Evolutionary conservation across 2,329 filamentous ascomycete species (phyloP), one percentile per base, ranked within the genome.

Genomic region (Colletotrichum sp.): DNA sequence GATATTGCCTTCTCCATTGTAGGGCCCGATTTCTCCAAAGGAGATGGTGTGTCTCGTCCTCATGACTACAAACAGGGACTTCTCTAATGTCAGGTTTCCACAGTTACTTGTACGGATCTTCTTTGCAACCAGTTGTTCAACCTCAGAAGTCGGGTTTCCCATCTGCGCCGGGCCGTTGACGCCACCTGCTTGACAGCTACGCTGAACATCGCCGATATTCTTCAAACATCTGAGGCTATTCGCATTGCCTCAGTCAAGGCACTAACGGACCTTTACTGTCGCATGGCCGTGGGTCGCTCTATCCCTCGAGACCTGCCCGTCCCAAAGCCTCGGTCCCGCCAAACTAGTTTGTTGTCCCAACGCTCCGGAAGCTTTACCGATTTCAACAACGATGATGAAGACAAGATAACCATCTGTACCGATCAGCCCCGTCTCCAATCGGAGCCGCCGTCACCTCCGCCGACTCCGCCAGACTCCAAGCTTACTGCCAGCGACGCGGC

Each of bases 241-340:
- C 82, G 84, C 16, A 34, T 79, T 1, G 76, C 77, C 21, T 78
- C 80, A 29, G 65, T 85, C 11, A 76, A 78, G 16, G 82, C 83
- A 8, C 77, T 85, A 18, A 76, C 79, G 8, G 81, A 81, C n/a
- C 81, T 81, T 51, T 85, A 85, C 75, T 78, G 78, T 18, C 83
- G 83, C 9, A 69, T 83, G 12, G 82, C 82, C 7, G 73, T 77
- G 15, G 77, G 78, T 18, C 80, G 79, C 8, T 72, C 79, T 11
- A 73, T 83, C 4, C 83, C 83, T 16, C 77, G 74, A 57, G 76
- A 77, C 15, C 76, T 81, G 29, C 76, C 73, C 8, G 66, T 78
- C 18, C 78, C 79, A n/a, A 73, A 76, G 36, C 77, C 69, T 58
- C 75, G 43, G 36, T 66, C 69, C 24, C 78, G 72, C 34, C 76